phyloP scores from a whole-genome alignment of 2,329 filamentous ascomycete genomes.

The Dactylellina sp. region DNA sequence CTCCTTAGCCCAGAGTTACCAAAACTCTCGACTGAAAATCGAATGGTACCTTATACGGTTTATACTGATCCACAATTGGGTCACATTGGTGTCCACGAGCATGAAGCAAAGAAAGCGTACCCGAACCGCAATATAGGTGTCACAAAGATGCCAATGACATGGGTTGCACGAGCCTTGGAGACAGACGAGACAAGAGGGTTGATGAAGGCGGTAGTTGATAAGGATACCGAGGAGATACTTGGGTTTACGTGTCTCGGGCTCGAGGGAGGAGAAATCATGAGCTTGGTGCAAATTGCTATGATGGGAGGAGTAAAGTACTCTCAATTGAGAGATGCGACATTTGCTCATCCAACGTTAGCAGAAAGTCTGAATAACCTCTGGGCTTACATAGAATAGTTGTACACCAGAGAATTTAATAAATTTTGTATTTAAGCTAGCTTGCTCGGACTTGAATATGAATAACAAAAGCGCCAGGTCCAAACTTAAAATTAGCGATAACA shows the following conservation, averaged over 20 bases:
- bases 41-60: conserved; percentile 67
- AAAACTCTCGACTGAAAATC: conserved; percentile 61
- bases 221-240: conserved; percentile 67
- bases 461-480: too few species aligned
- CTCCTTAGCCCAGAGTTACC: conserved; percentile 62
- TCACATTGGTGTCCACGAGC: conserved; percentile 67
- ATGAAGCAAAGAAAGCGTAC: conserved; percentile 62
- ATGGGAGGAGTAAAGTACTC: conserved; percentile 66
- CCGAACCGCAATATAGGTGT: conserved; percentile 64
- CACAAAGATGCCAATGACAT: conserved; percentile 69
- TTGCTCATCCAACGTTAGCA: conserved; percentile 68
- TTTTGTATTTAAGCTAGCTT: too few species aligned
- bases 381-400: conserved; percentile 64
- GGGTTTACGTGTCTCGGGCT: conserved; percentile 69
- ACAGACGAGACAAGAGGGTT: conserved; percentile 68
- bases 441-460: too few species aligned
- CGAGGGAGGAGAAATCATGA: conserved; percentile 70
- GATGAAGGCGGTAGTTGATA: conserved; percentile 69
- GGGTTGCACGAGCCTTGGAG: conserved; percentile 68
- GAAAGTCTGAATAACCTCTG: conserved; percentile 69
- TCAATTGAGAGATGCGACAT: conserved; percentile 66
- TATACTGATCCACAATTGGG: conserved; percentile 70
- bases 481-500: too few species aligned
- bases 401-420: neutral
- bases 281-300: conserved; percentile 69